phyloP scores from a whole-genome alignment of 305 asterid genomes.

The Fraxinus ornus region DNA sequence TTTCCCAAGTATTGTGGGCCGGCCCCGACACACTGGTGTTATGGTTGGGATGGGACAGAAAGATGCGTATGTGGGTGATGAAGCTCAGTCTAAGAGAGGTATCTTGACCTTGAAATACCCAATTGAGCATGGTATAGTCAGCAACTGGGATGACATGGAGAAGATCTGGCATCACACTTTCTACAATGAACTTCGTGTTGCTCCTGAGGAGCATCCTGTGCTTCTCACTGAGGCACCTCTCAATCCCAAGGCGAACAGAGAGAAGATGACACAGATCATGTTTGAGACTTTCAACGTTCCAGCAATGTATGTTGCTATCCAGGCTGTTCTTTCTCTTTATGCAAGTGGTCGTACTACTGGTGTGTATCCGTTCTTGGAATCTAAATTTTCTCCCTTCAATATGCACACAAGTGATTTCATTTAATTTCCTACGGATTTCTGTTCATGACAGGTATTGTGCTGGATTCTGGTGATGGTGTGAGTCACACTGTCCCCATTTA shows the following conservation, averaged over 20 bases:
- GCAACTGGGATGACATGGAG: constrained; percentile 9
- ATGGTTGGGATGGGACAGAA: constrained; percentile 7
- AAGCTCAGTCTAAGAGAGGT: constrained; percentile 2
- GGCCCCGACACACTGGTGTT: constrained; percentile 2
- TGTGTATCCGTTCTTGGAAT: background rate
- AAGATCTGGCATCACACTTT: constrained; percentile 4
- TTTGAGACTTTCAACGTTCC: background rate
- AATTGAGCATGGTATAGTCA: constrained; percentile 1
- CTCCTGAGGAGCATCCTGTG: constrained; percentile 2
- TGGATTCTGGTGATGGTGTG: constrained; percentile 4
- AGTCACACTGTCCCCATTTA: constrained; percentile 5
- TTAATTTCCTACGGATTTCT: background rate
- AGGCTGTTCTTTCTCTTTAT: background rate
- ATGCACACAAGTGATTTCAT: background rate
- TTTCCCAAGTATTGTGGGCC: constrained; percentile 1
- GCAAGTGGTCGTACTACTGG: constrained; percentile 1
- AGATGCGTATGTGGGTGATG: constrained; percentile 2
- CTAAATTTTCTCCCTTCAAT: background rate
- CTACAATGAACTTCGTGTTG: background rate
- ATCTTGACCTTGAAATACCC: background rate
- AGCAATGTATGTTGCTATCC: constrained; percentile 4
- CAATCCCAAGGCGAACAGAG: constrained; percentile 1
- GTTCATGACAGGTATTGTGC: background rate
- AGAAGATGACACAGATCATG: constrained; percentile 1
- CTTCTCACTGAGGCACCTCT: constrained; percentile 4